These are phyloP conservation scores for Candida pseudoglaebosa DNA, from an alignment of 805 yeast genomes.

Conservation along the genomic window DNA sequence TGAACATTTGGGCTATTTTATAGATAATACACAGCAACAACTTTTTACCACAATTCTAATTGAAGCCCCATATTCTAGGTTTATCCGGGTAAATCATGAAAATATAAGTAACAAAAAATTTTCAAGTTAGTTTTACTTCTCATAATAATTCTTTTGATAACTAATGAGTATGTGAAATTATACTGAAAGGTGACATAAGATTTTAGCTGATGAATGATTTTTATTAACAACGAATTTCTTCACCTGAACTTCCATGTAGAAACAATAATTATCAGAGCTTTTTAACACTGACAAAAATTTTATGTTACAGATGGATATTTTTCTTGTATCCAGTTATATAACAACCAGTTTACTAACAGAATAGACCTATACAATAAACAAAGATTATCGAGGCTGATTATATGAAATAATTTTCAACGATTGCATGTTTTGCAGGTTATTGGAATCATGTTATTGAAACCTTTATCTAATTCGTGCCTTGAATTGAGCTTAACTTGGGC, in stretches of 20 bases:
- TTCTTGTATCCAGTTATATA: neutral
- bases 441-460: too few relatives aligned
- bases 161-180: conserved; percentile 5
- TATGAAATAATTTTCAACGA: too few relatives aligned
- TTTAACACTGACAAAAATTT: conserved; percentile 55
- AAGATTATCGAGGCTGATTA: too few relatives aligned
- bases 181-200: neutral
- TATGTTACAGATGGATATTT: neutral
- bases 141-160: neutral
- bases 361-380: neutral
- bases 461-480: too few relatives aligned
- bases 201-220: conserved; percentile 28
- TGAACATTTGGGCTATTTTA: too few relatives aligned
- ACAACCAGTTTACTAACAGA: conserved; percentile 2
- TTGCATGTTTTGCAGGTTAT: too few relatives aligned
- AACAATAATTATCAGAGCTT: conserved; percentile 58
- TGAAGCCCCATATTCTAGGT: neutral
- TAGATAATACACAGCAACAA: too few relatives aligned
- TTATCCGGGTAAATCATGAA: conserved; percentile 1
- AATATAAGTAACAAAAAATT: conserved; percentile 3
- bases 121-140: neutral
- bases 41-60: too few relatives aligned
- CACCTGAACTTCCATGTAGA: conserved; percentile 64
- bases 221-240: conserved; percentile 56
- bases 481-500: too few relatives aligned